phyloP scores from a whole-genome alignment of 805 yeast genomes.

The Saturnispora gosingensis region DNA sequence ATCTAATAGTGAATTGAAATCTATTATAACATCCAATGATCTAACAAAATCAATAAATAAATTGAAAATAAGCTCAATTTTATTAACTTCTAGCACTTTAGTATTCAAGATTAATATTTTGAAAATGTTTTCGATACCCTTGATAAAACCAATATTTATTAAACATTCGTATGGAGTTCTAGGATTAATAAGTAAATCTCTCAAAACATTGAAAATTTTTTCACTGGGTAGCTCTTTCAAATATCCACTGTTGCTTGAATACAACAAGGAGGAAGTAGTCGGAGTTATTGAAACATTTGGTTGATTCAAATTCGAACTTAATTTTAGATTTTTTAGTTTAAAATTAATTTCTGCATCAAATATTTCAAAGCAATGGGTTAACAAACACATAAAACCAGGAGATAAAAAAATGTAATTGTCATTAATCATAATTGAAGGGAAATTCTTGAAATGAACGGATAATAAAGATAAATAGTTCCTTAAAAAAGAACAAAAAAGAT shows the following conservation, averaged over 20 bases:
- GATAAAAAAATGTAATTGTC: constrained; percentile 18
- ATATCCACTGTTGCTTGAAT: constrained; percentile 4
- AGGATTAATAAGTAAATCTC: constrained; percentile 29
- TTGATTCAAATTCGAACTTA: not conserved
- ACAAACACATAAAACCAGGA: constrained; percentile 40
- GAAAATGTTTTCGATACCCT: constrained; percentile 18
- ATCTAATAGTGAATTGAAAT: not conserved
- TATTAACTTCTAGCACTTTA: constrained; percentile 17
- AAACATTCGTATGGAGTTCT: constrained; percentile 23
- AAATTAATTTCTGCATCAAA: constrained; percentile 19
- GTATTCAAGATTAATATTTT: constrained; percentile 20
- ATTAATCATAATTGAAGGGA: constrained; percentile 9
- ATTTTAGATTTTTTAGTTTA: constrained; percentile 3
- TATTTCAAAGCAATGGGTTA: constrained; percentile 38
- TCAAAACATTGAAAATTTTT: constrained; percentile 27
- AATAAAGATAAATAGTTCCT: constrained; percentile 42
- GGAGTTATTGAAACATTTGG: constrained; percentile 1
- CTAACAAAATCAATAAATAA: constrained; percentile 19
- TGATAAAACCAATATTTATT: constrained; percentile 16
- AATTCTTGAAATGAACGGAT: constrained; percentile 17
- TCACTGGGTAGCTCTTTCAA: constrained; percentile 20
- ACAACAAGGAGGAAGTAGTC: not conserved
- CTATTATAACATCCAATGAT: constrained; percentile 12
- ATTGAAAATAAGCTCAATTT: constrained; percentile 19
- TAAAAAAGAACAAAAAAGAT: constrained; percentile 50